These are phyloP conservation scores for Gossypium australe DNA, from an alignment of 345 rosid genomes.

Conservation along the genomic window DNA sequence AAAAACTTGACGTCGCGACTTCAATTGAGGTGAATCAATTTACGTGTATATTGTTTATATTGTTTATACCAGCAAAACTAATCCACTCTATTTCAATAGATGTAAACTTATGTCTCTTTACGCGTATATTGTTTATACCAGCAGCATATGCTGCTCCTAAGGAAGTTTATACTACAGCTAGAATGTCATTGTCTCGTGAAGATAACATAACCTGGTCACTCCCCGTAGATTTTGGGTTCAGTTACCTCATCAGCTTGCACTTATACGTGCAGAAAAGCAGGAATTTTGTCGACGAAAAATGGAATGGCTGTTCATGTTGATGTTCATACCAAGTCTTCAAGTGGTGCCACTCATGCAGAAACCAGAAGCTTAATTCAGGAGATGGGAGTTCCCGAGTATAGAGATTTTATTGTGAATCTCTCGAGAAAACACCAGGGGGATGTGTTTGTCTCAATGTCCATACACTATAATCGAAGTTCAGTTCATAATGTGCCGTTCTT, in stretches of 20 bases:
- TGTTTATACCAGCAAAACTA: no score
- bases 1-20: no score
- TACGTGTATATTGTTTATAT: no score
- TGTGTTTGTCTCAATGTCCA: constrained; percentile 28
- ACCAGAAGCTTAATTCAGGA: constrained; percentile 30
- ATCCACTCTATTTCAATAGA: no score
- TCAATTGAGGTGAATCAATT: no score
- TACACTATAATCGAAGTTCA: constrained; percentile 32
- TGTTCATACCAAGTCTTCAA: constrained; percentile 36
- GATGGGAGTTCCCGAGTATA: constrained; percentile 30
- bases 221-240: constrained; percentile 42
- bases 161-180: neutral
- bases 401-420: constrained; percentile 35
- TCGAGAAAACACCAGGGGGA: constrained; percentile 16
- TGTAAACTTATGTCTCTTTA: no score
- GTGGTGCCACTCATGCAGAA: constrained; percentile 33
- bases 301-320: constrained; percentile 39
- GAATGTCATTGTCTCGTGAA: no score
- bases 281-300: constrained; percentile 15
- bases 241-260: constrained; percentile 44
- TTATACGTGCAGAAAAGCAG: constrained; percentile 32
- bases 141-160: constrained; percentile 32
- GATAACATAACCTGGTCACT: constrained; percentile 45
- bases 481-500: constrained; percentile 31
- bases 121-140: no score